These are phyloP conservation scores for Xylaria sp. DNA, from an alignment of 495 filamentous ascomycete genomes.

Conservation along the genomic window DNA sequence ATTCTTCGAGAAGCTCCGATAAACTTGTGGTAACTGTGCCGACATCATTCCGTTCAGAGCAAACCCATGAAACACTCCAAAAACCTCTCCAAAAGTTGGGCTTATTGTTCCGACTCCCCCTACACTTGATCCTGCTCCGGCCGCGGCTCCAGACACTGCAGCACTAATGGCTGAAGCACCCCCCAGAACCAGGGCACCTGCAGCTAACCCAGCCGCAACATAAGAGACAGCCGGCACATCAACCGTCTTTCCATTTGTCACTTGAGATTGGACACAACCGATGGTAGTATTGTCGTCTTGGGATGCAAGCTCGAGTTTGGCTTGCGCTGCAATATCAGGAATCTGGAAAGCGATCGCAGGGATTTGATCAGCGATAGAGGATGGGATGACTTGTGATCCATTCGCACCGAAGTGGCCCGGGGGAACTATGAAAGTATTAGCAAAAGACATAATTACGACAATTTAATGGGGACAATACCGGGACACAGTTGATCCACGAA, in stretches of 20 bases:
- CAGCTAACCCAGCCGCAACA: conserved; percentile 86
- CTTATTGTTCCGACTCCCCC: conserved; percentile 71
- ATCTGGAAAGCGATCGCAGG: conserved; percentile 90
- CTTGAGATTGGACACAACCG: conserved; percentile 82
- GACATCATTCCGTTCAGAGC: conserved; percentile 96
- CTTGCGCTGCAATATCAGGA: conserved; percentile 89
- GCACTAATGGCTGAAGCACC: conserved; percentile 74
- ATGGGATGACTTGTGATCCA: conserved; percentile 73
- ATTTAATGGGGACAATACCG: conserved; percentile 55
- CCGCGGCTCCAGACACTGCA: conserved; percentile 56
- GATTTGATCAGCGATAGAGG: conserved; percentile 72
- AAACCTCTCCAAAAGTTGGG: conserved; percentile 84
- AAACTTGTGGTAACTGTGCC: conserved; percentile 84
- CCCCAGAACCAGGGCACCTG: conserved; percentile 76
- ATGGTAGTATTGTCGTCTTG: conserved; percentile 65
- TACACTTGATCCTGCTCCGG: conserved; percentile 39
- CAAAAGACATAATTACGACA: conserved; percentile 17
- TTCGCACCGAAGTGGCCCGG: conserved; percentile 73
- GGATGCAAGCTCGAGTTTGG: conserved; percentile 75
- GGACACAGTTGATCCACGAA: conserved; percentile 81
- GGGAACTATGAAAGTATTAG: conserved; percentile 66
- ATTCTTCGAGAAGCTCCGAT: conserved; percentile 87
- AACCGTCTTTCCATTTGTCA: conserved; percentile 87
- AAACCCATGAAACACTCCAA: conserved; percentile 91
- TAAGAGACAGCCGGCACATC: conserved; percentile 79